These are phyloP conservation scores for Senna tora DNA, from an alignment of 306 rosid species.

Conservation along the genomic window DNA sequence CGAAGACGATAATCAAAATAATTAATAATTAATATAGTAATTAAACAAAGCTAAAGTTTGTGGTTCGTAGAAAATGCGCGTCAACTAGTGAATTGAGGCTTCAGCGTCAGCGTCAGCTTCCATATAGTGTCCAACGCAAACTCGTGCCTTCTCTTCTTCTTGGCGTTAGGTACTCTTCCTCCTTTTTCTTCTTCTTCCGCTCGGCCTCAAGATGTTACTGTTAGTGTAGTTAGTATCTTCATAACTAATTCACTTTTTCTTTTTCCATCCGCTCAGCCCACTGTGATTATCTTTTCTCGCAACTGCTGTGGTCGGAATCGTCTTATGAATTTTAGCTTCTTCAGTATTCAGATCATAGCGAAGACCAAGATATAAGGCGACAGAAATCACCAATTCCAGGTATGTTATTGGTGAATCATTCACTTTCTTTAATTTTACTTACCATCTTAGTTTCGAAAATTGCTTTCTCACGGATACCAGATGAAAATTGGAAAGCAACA, in stretches of 20 bases:
- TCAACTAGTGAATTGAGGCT: constrained; percentile 7
- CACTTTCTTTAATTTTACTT: constrained; percentile 6
- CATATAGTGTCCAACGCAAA: constrained; percentile 5
- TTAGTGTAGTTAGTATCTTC: neutral
- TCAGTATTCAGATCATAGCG: constrained; percentile 15
- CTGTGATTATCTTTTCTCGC: too few species aligned
- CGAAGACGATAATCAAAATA: too few species aligned
- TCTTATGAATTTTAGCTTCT: neutral
- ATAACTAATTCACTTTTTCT: neutral
- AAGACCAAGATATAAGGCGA: constrained; percentile 2
- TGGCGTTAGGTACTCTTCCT: neutral
- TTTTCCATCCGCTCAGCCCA: neutral
- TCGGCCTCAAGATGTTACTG: neutral
- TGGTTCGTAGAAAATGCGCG: constrained; percentile 24
- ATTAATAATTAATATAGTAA: too few species aligned
- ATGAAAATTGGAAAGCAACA: neutral
- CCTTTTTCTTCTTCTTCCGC: neutral
- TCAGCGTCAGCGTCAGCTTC: constrained; percentile 10
- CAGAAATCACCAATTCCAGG: constrained; percentile 5
- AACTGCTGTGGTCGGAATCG: neutral
- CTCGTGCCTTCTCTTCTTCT: constrained; percentile 13
- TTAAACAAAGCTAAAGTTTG: neutral
- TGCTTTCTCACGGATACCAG: neutral
- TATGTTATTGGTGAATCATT: constrained; percentile 19
- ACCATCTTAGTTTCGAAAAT: neutral